These are phyloP conservation scores for Glutinoglossum americanum DNA, from an alignment of 495 filamentous ascomycete genomes.

Conservation along the genomic window DNA sequence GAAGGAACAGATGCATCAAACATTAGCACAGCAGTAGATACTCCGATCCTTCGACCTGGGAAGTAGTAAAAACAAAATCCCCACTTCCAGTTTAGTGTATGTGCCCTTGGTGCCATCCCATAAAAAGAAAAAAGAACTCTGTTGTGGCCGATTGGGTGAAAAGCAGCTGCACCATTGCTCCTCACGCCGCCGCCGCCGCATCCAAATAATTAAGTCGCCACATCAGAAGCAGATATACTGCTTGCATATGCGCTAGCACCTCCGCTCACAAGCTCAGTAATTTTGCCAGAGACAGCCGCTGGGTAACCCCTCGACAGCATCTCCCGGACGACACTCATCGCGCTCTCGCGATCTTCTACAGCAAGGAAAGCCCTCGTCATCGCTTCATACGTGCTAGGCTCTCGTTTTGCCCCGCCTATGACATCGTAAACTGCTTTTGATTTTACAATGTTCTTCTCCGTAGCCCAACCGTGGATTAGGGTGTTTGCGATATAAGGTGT, in stretches of 20 bases:
- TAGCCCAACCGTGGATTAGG: constrained; percentile 94
- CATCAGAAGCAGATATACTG: not conserved
- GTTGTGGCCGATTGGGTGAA: no score
- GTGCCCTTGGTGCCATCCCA: not conserved
- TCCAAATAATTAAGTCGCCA: not conserved
- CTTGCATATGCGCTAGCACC: constrained; percentile 10
- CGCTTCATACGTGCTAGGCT: constrained; percentile 97
- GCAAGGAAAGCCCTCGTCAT: constrained; percentile 89
- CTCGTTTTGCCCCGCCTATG: constrained; percentile 52
- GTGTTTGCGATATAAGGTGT: constrained; percentile 98
- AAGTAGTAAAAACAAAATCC: not conserved
- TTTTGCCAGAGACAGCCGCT: constrained; percentile 72
- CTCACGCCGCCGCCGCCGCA: not conserved
- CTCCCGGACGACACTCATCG: constrained; percentile 62
- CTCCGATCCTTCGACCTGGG: not conserved
- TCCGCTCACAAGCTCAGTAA: constrained; percentile 68
- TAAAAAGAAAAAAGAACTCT: not conserved
- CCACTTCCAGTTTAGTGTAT: not conserved
- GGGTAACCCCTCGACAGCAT: constrained; percentile 85
- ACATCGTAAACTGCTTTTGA: constrained; percentile 58
- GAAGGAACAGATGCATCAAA: not conserved
- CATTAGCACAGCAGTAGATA: not conserved
- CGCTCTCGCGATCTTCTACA: constrained; percentile 52
- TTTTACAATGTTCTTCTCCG: constrained; percentile 57
- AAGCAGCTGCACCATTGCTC: no score